Percentiles rank a stretch among this genome's conserved stretches.
Evolutionary conservation across 495 filamentous ascomycete genomes (phyloP).

Genomic region (Aspergillus cavernicola): DNA sequence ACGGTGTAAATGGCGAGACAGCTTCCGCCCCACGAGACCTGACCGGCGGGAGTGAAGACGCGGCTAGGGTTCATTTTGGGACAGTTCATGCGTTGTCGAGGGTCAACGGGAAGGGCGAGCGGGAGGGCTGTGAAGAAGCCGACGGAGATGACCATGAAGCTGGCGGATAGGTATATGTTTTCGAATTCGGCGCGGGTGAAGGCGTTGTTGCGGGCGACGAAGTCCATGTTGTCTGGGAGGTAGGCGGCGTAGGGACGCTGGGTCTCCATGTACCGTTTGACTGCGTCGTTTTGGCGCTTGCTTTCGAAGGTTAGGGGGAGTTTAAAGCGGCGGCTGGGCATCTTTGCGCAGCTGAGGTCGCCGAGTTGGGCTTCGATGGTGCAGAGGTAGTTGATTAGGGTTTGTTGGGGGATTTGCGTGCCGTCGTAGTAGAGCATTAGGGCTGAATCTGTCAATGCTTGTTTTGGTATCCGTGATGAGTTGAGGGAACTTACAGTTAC

Average conservation of each 20-base stretch:
- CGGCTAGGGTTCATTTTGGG: slow-evolving; percentile 59
- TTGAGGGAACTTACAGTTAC: slow-evolving; percentile 30
- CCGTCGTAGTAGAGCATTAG: slow-evolving; percentile 49
- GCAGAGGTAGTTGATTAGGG: slow-evolving; percentile 29
- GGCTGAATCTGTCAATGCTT: slow-evolving; percentile 18
- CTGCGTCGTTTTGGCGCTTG: slow-evolving; percentile 44
- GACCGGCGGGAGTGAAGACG: slow-evolving; percentile 54
- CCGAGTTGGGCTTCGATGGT: slow-evolving; percentile 28
- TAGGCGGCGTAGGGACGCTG: slow-evolving; percentile 57
- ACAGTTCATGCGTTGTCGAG: slow-evolving; percentile 47
- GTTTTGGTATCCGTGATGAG: neutral
- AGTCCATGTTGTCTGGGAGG: slow-evolving; percentile 54
- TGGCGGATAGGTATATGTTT: slow-evolving; percentile 43
- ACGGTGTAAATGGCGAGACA: slow-evolving; percentile 55
- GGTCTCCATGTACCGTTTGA: slow-evolving; percentile 54
- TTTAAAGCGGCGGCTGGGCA: slow-evolving; percentile 49
- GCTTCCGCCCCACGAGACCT: slow-evolving; percentile 51
- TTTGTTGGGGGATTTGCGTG: slow-evolving; percentile 29
- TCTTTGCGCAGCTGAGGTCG: slow-evolving; percentile 38
- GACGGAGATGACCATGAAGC: slow-evolving; percentile 50
- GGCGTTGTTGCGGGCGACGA: slow-evolving; percentile 56
- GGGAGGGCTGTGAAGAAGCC: slow-evolving; percentile 57
- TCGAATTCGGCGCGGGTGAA: slow-evolving; percentile 44
- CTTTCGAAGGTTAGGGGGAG: slow-evolving; percentile 54
- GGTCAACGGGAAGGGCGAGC: slow-evolving; percentile 53